Conservation (phyloP, 108 stramenopile species). For the Nitzschia putrida region DNA sequence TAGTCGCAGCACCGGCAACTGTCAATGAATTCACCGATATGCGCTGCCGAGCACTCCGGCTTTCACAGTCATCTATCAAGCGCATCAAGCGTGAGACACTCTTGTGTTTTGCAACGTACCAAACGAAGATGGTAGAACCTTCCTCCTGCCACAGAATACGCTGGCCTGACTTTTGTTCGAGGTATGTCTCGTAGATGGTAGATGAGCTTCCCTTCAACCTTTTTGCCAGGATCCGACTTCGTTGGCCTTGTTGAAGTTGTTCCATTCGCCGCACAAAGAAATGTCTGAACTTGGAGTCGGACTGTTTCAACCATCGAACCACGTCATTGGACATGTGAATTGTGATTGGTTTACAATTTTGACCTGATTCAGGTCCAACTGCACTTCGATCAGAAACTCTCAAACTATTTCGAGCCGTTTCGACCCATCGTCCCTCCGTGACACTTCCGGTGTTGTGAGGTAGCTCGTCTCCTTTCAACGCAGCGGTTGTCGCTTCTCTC, state of each 20-base stretch:
- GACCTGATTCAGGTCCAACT: too few species aligned
- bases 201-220: slow-evolving; percentile 42
- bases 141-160: slow-evolving; percentile 57
- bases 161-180: slow-evolving; percentile 53
- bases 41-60: slow-evolving; percentile 38
- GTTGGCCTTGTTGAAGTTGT: slow-evolving; percentile 47
- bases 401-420: too few species aligned
- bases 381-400: too few species aligned
- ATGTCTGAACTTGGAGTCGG: slow-evolving; percentile 43
- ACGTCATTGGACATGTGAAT: slow-evolving; percentile 43
- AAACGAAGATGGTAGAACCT: slow-evolving; percentile 11
- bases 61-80: slow-evolving; percentile 54
- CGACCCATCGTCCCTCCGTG: too few species aligned
- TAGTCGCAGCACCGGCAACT: too few species aligned
- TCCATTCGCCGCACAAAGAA: slow-evolving; percentile 48
- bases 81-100: slow-evolving; percentile 48
- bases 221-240: slow-evolving; percentile 45
- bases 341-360: too few species aligned
- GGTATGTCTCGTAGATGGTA: slow-evolving; percentile 54
- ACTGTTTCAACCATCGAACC: slow-evolving; percentile 47
- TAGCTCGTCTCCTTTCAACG: too few species aligned
- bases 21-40: slow-evolving; percentile 6
- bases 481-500: too few species aligned
- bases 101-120: slow-evolving; percentile 51
- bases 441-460: too few species aligned